Evolutionary conservation across 2,329 filamentous ascomycete genomes (phyloP).

Genomic region (Alternaria conjuncta): DNA sequence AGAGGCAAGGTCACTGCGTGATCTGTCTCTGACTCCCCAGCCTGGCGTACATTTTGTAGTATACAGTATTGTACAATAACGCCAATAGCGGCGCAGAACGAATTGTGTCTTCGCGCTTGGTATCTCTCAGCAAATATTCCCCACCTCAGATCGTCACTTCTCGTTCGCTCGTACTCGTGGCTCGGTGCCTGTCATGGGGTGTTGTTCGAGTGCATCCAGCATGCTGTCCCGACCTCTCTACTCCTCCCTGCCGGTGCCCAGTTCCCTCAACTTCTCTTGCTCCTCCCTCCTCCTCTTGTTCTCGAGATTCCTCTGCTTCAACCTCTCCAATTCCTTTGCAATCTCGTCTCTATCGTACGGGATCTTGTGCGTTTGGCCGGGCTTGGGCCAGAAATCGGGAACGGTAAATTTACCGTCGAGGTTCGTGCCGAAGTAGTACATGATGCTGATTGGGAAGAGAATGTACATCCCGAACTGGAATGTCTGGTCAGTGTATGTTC

Average conservation of each 20-base stretch:
- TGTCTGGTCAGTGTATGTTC: background rate
- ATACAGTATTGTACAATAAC: constrained; percentile 23
- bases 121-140: constrained; percentile 20
- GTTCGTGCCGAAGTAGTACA: constrained; percentile 99
- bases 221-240: background rate
- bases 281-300: constrained; percentile 57
- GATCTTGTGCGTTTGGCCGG: constrained; percentile 76
- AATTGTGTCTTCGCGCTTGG: constrained; percentile 21
- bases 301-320: constrained; percentile 61
- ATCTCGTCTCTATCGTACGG: constrained; percentile 84
- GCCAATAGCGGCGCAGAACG: constrained; percentile 39
- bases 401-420: constrained; percentile 86
- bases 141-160: background rate
- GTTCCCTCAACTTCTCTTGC: constrained; percentile 38
- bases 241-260: constrained; percentile 23
- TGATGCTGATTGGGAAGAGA: constrained; percentile 97
- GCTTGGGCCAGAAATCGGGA: constrained; percentile 90
- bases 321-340: constrained; percentile 75
- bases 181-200: background rate
- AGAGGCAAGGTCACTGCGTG: constrained; percentile 45
- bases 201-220: background rate
- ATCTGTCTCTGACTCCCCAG: constrained; percentile 7
- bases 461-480: constrained; percentile 96
- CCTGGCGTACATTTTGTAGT: background rate
- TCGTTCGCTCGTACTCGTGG: background rate